Base-by-base conservation (phyloP, 1,284 basidiomycete genomes). In the Papiliotrema fonsecae region DNA sequence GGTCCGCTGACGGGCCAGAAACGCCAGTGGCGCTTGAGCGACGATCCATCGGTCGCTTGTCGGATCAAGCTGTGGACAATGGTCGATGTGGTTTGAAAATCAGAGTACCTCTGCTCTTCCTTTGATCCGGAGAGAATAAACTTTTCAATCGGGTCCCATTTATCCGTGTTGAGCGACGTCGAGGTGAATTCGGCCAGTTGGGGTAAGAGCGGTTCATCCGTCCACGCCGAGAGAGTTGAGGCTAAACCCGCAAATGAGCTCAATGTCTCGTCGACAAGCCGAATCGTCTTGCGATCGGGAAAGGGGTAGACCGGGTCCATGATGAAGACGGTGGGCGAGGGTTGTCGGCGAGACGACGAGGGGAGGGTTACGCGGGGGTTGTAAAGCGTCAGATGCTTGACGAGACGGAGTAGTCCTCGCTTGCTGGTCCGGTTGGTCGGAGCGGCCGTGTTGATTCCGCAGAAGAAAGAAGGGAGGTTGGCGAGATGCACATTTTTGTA, bases 21-120 rank as follows among this genome's bases (percentile, higher is more conserved):
- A 7, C 30, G 27, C 41, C 41, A 43, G n/a, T 43, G 41, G 18
- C 41, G 41, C 4, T 19, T 10, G 3, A 16, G 13, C 24, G 30
- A 24, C 24, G n/a, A 22, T 11, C 14, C 25, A 30, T 26, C 22
- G 9, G 16, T 14, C 30, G 45, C 27, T 14, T 39, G 48, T 24
- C 30, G 27, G 45, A 49, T 42, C 28, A 45, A 38, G 22, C 21
- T 26, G 11, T 42, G 26, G 43, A 55, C 18, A 45, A 56, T 47
- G 42, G 45, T 36, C 50, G 49, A 25, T 37, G 54, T 31, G 52
- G 45, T 7, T 19, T 39, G 22, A 19, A 38, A 46, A n/a, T 46
- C 25, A n/a, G 18, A 11, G 25, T 39, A 39, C 11, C 45, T 22
- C 14, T 3, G 11, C 25, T 9, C 25, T 21, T 35, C 36, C 19